phyloP scores from a whole-genome alignment of 768 basidiomycete genomes.

The Trametes cinnabarina region DNA sequence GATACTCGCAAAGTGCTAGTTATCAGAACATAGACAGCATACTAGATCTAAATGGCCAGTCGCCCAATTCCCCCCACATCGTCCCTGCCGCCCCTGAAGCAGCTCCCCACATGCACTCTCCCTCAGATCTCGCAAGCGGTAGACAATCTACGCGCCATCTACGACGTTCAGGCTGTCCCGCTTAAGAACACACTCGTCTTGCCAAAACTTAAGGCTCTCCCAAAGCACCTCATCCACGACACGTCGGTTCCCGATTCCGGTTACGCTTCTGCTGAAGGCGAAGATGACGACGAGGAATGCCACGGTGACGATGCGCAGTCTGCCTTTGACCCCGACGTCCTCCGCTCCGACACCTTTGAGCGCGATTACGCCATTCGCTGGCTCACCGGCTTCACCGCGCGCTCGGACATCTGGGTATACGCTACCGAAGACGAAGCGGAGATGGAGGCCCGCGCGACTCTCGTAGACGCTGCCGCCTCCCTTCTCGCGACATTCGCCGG shows the following conservation, averaged over 20 bases:
- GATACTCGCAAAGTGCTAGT: not conserved
- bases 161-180: slow-evolving; percentile 42
- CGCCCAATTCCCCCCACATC: slow-evolving; percentile 42
- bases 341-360: slow-evolving; percentile 66
- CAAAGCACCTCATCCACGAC: slow-evolving; percentile 36
- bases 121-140: slow-evolving; percentile 42
- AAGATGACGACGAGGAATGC: slow-evolving; percentile 40
- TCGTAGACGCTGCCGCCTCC: slow-evolving; percentile 57
- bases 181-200: slow-evolving; percentile 24
- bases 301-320: slow-evolving; percentile 24
- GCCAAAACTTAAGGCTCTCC: slow-evolving; percentile 19
- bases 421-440: slow-evolving; percentile 34
- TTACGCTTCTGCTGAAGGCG: slow-evolving; percentile 72
- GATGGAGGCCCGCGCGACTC: slow-evolving; percentile 36
- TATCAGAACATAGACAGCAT: no score
- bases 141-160: slow-evolving; percentile 46
- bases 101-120: slow-evolving; percentile 37
- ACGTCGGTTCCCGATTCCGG: slow-evolving; percentile 65
- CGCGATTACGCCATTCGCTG: slow-evolving; percentile 67
- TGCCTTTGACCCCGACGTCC: slow-evolving; percentile 39
- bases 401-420: slow-evolving; percentile 52
- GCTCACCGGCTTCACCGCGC: slow-evolving; percentile 67
- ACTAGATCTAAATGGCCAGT: slow-evolving; percentile 3
- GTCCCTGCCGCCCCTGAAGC: slow-evolving; percentile 56
- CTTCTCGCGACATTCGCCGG: slow-evolving; percentile 54